Evolutionary conservation across 148 eudicot species (phyloP), one percentile per base, ranked within the genome.

Genomic region (Chenopodium quinoa): DNA sequence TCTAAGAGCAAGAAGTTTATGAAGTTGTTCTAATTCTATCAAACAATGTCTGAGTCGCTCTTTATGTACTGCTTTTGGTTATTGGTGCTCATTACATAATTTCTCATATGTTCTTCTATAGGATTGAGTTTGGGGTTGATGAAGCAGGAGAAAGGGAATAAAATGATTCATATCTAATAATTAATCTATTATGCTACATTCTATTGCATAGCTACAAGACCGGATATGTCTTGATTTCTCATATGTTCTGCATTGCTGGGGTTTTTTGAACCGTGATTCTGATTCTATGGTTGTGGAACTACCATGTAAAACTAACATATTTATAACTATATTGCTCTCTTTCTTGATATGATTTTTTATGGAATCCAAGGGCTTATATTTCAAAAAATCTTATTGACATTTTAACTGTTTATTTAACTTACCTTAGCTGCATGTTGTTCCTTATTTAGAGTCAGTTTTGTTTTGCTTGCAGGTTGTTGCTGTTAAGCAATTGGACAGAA

Each of bases 401-500:
- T 11, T 40, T 37, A 12, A 58, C 25, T 65, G 25, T 9, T 4
- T n/a, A 12, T 58, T 64, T 10, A 17, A 29, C 1, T 72, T 64
- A 58, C 69, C 46, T 71, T 6, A 20, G 72, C 70, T 80, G 54
- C 62, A 14, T 29, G 56, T 29, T 32, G 17, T 32, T 69, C 27
- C 27, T 75, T 75, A 37, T 81, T 80, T 44, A 60, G 40, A 54
- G 31, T 75, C 63, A 40, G 54, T 75, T 67, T 9, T 54, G 27
- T 54, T 11, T 69, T 52, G 77, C 73, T 31, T 75, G 80, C 89
- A 95, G 98, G 91, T 87, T 72, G 97, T 93, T 81, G 98, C 98
- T 71, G 97, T 95, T 4, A 95, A 95, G 75, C 97, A 95, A 88
- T 82, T 95, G 85, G 98, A 95, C 80, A 95, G 96, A 85, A 87